Base-by-base conservation (phyloP, 306 rosid genomes). In the Vigna angularis region DNA sequence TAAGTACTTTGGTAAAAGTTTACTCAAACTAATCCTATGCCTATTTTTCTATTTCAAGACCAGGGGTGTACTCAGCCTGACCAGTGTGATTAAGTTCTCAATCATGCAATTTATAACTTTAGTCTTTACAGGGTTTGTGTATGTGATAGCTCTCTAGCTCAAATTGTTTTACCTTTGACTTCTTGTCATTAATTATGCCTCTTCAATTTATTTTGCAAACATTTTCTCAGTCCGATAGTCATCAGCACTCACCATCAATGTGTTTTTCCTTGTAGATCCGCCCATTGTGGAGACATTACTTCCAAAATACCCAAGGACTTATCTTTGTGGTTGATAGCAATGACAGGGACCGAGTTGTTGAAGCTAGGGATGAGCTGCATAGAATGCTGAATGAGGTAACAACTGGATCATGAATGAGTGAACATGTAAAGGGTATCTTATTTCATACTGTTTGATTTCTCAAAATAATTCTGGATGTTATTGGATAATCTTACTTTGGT, bases 201-300 rank as follows among this genome's bases (percentile, higher is more conserved):
- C 26, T 63, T 34, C 6, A 47, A 44, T 42, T 79, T 72, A 10
- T 76, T 69, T 70, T 42, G 0, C 32, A 15, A 51, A 18, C 17
- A 8, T 9, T 12, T 55, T 62, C 17, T 52, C 53, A 36, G 74
- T 24, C 48, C 5, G 2, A 38, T 24, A 70, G 57, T 83, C 50
- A 45, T 83, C 50, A 11, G 15, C 50, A 12, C n/a, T 55, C 59
- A 71, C 77, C 17, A 17, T 55, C 34, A 20, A 42, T 55, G 9
- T 76, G 50, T 73, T 64, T 65, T 62, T 36, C 18, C 73, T 73
- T 78, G 76, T 78, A 90, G 97, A 92, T 92, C 84, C 95, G 97
- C 72, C 97, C 97, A 47, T 81, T 92, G 85, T 90, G 97, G 95
- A 90, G 97, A 86, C 97, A 92, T 81, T 92, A 92, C 88, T 92